Conservation (phyloP, 2,329 filamentous ascomycete species). For the Fusarium sp. region DNA sequence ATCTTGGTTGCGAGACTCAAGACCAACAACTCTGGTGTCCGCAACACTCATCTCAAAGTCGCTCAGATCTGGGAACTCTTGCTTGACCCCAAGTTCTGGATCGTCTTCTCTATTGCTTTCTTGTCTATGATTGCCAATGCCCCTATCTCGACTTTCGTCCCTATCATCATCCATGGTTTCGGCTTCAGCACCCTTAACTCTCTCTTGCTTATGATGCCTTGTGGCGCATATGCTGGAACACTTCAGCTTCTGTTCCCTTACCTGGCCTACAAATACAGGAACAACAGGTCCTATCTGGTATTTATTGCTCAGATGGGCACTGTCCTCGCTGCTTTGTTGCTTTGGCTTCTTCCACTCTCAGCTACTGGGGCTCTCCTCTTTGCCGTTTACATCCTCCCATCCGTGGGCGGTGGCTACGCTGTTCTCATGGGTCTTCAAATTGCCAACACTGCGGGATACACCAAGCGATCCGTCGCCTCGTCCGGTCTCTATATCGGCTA, state of each 20-base stretch:
- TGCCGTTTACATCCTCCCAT: slow-evolving; percentile 59
- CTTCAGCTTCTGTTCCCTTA: slow-evolving; percentile 53
- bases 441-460: slow-evolving; percentile 63
- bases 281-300: slow-evolving; percentile 51
- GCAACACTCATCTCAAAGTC: slow-evolving; percentile 57
- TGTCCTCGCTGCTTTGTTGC: slow-evolving; percentile 42
- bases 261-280: slow-evolving; percentile 50
- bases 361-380: slow-evolving; percentile 56
- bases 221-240: slow-evolving; percentile 50
- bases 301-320: slow-evolving; percentile 53
- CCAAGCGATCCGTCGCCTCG: slow-evolving; percentile 58
- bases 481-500: slow-evolving; percentile 62
- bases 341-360: slow-evolving; percentile 30
- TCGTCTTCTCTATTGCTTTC: slow-evolving; percentile 51
- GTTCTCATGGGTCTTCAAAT: slow-evolving; percentile 53
- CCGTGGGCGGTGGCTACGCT: slow-evolving; percentile 56
- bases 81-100: slow-evolving; percentile 51
- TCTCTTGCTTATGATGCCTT: slow-evolving; percentile 48
- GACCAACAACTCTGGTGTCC: slow-evolving; percentile 50
- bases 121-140: slow-evolving; percentile 54
- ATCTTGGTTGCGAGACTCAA: slow-evolving; percentile 43
- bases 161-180: slow-evolving; percentile 57
- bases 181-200: slow-evolving; percentile 56
- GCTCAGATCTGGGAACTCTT: slow-evolving; percentile 52
- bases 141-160: slow-evolving; percentile 55